Percentiles rank a stretch among this genome's conserved stretches.
phyloP scores from a whole-genome alignment of 2,329 filamentous ascomycete species.

The Chaetomium sp. region DNA sequence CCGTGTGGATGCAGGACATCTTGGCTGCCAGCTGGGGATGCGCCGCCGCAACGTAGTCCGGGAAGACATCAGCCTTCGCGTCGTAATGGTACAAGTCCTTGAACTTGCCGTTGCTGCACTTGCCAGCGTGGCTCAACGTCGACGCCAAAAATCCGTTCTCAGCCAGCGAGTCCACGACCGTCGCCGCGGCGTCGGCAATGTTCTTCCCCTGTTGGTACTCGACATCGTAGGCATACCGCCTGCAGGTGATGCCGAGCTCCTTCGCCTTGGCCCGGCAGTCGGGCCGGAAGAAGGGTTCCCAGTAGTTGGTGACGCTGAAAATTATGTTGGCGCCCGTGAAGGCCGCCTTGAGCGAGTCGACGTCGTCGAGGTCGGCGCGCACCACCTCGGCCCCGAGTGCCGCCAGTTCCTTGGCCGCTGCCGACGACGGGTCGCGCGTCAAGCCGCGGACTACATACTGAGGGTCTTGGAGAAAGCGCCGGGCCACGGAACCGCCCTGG shows the following conservation, averaged over 20 bases:
- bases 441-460: conserved; percentile 51
- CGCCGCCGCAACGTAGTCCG: conserved; percentile 46
- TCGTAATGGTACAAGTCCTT: conserved; percentile 57
- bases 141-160: conserved; percentile 54
- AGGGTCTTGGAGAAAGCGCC: conserved; percentile 46
- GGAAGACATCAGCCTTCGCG: conserved; percentile 55
- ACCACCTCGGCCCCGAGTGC: conserved; percentile 49
- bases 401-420: conserved; percentile 46
- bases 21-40: conserved; percentile 51
- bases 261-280: conserved; percentile 46
- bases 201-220: conserved; percentile 58
- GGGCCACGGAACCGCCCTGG: conserved; percentile 57
- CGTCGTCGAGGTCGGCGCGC: conserved; percentile 48
- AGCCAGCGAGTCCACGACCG: conserved; percentile 45
- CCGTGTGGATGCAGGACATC: conserved; percentile 55
- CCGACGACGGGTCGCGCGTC: conserved; percentile 49
- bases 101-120: conserved; percentile 49
- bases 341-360: conserved; percentile 43
- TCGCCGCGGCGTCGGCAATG: conserved; percentile 56
- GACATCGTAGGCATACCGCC: conserved; percentile 49
- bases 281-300: conserved; percentile 52
- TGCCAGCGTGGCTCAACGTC: conserved; percentile 52
- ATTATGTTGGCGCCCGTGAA: conserved; percentile 53
- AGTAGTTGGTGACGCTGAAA: conserved; percentile 60
- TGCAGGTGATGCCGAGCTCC: conserved; percentile 45